Conservation (phyloP, 768 basidiomycete genomes). For the Tulasnella sp. region DNA sequence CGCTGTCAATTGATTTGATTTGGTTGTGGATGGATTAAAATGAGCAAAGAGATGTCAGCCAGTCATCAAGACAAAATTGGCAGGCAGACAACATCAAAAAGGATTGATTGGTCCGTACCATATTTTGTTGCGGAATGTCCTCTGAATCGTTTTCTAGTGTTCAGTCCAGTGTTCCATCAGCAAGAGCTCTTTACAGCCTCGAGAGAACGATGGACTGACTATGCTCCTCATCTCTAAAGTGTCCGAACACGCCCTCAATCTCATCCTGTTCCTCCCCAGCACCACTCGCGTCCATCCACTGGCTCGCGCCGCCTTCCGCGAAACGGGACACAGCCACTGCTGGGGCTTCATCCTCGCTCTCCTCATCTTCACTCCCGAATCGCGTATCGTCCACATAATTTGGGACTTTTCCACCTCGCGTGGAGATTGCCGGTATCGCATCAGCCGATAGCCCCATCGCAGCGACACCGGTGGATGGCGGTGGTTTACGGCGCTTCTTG, state of each 20-base stretch:
- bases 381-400: conserved; percentile 66
- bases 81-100: conserved; percentile 14
- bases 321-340: conserved; percentile 31
- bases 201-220: conserved; percentile 22
- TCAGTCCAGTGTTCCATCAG: neutral
- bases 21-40: conserved; percentile 18
- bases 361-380: conserved; percentile 58
- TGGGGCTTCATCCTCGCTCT: conserved; percentile 31
- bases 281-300: neutral
- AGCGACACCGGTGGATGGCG: conserved; percentile 24
- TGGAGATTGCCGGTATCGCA: conserved; percentile 36
- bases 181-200: too few relatives aligned
- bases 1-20: too few relatives aligned
- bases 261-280: conserved; percentile 46
- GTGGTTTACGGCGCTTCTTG: conserved; percentile 68
- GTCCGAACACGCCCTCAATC: conserved; percentile 84
- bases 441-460: conserved; percentile 38
- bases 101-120: conserved; percentile 42
- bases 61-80: too few relatives aligned
- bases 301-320: conserved; percentile 30
- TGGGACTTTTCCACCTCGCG: conserved; percentile 65
- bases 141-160: conserved; percentile 47
- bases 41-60: conserved; percentile 15
- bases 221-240: conserved; percentile 73
- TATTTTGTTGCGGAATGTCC: conserved; percentile 79